Evolutionary conservation across 1,139 yeast species (phyloP), one percentile per base, ranked within the genome.

Genomic region (Saccharomyces hybrid): DNA sequence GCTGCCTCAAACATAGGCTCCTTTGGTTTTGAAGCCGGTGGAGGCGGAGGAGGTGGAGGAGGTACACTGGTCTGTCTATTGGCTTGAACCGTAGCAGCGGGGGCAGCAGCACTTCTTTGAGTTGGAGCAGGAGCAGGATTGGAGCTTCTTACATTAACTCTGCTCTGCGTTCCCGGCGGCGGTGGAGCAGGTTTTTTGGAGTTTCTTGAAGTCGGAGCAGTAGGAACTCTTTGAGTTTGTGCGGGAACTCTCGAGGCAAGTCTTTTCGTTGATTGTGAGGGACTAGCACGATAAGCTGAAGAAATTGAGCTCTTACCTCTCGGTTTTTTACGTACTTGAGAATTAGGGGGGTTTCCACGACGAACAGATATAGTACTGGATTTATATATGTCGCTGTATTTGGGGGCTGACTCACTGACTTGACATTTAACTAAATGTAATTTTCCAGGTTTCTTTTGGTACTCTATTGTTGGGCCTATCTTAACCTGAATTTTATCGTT

Each of bases 381-480:
- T 74, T 95, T 95, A 74, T 95, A 95, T 13, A 74, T 59, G 70
- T 93, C 99, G 48, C 87, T 78, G 58, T 80, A 69, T 9, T 68
- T 70, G 4, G 95, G 90, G 2, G 86, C 84, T 6, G 82, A 72
- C 34, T 75, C 77, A 54, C 84, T 85, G 48, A 77, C 69, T 50
- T 78, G 81, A 63, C 86, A 82, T 70, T 88, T 91, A 59, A 95
- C 86, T 3, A 80, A 71, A 58, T 89, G 93, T 57, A 79, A 75
- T 68, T 86, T 86, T 2, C 96, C 96, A 0, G 97, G 91, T 68
- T 93, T 95, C 79, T 93, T 95, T 71, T 85, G 89, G 71, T 93
- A 95, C 58, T 81, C 81, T 55, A 95, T 79, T 0, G 88, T 81
- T 3, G 88, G 80, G 2, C 86, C 95, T 61, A 95, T 80, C 52